A percentile compares a stretch with the other conserved stretches of the same genome.
These are phyloP conservation scores for Lithohypha guttulata DNA, from an alignment of 2,329 filamentous ascomycete species.

Conservation along the genomic window DNA sequence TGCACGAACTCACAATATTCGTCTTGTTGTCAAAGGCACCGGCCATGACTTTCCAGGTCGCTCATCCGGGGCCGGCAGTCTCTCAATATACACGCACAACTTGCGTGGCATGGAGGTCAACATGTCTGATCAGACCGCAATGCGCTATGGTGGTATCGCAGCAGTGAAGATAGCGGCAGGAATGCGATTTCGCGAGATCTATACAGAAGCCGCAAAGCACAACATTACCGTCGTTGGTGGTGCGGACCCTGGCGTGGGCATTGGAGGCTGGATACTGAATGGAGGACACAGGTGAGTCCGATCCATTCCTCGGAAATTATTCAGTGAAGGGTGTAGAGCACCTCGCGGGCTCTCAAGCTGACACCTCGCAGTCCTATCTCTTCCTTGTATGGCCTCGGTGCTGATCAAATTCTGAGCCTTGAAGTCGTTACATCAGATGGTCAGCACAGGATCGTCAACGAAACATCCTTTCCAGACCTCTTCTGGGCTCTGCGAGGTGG, in stretches of 20 bases:
- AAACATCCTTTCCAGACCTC: conserved; percentile 35
- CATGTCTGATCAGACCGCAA: background rate
- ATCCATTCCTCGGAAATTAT: too few species aligned
- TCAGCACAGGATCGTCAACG: conserved; percentile 33
- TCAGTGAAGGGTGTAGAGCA: too few species aligned
- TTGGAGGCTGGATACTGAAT: conserved; percentile 38
- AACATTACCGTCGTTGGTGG: conserved; percentile 44
- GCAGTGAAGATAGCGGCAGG: conserved; percentile 48
- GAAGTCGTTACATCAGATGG: conserved; percentile 41
- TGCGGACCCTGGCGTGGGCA: conserved; percentile 44
- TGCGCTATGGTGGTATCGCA: conserved; percentile 13
- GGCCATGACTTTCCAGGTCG: conserved; percentile 38
- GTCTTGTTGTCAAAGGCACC: conserved; percentile 43
- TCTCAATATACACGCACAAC: conserved; percentile 8
- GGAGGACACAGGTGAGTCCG: too few species aligned
- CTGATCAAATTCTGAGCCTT: conserved; percentile 40
- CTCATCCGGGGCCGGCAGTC: conserved; percentile 9
- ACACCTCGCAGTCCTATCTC: conserved; percentile 44
- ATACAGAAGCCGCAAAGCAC: conserved; percentile 38
- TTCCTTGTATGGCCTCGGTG: conserved; percentile 40
- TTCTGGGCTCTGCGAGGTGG: conserved; percentile 42
- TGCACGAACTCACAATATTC: conserved; percentile 28
- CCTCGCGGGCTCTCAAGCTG: too few species aligned
- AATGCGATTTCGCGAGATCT: conserved; percentile 44
- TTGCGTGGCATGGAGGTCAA: conserved; percentile 1